phyloP scores from a whole-genome alignment of 1,284 basidiomycete genomes.

The Ganoderma meredithae region DNA sequence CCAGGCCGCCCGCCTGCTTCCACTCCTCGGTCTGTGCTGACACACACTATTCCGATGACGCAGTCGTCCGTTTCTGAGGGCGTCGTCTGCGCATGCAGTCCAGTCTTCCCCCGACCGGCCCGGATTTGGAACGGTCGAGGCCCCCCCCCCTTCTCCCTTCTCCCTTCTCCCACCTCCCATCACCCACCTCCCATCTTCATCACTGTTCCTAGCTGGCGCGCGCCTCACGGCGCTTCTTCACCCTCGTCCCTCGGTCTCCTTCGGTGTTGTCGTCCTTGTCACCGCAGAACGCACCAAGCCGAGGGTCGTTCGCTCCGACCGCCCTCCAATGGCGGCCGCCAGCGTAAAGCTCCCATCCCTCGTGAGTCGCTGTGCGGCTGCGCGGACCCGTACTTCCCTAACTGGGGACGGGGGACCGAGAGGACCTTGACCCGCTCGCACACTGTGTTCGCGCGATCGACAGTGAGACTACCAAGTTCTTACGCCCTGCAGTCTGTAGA shows the following conservation, averaged over 20 bases:
- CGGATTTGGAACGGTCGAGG: neutral
- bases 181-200: neutral
- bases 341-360: neutral
- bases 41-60: neutral
- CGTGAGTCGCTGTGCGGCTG: neutral
- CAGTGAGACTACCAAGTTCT: neutral
- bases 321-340: neutral
- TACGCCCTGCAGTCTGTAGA: neutral
- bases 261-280: constrained; percentile 3
- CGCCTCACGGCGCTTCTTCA: neutral
- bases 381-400: neutral
- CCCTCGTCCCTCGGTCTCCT: neutral
- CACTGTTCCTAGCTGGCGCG: constrained; percentile 1
- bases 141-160: neutral
- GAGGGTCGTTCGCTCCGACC: neutral
- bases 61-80: neutral
- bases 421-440: neutral
- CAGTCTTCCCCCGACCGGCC: neutral
- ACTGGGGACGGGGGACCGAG: neutral
- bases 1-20: neutral
- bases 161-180: neutral
- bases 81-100: neutral
- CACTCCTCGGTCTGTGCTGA: neutral
- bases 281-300: neutral
- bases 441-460: neutral